phyloP scores from a whole-genome alignment of 2,329 filamentous ascomycete species.

The Zymoseptoria passerinii region DNA sequence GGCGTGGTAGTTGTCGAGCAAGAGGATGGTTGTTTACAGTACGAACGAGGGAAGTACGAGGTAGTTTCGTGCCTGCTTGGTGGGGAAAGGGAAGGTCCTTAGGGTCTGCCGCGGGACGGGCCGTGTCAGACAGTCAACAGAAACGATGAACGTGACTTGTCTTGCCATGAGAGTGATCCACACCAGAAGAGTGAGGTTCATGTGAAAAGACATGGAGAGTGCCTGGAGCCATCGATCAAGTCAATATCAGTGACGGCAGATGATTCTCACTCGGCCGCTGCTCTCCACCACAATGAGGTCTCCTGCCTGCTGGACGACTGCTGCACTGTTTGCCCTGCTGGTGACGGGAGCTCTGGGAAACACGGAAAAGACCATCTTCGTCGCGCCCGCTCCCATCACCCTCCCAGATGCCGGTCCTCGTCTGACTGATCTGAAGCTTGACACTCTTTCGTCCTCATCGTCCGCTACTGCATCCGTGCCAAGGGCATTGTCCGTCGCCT shows the following conservation, averaged over 20 bases:
- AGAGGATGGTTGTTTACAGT: constrained; percentile 11
- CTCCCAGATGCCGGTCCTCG: constrained; percentile 49
- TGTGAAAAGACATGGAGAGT: background rate
- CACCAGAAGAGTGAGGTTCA: background rate
- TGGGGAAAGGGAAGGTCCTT: too few species aligned
- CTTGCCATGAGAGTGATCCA: too few species aligned
- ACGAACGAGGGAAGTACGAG: background rate
- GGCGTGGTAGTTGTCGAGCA: constrained; percentile 8
- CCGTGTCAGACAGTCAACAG: background rate
- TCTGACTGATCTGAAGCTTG: constrained; percentile 54
- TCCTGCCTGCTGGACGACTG: constrained; percentile 11
- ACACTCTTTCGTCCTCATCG: constrained; percentile 45
- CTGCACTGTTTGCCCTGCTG: constrained; percentile 21
- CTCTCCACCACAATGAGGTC: constrained; percentile 18
- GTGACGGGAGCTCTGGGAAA: constrained; percentile 50
- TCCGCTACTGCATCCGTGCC: constrained; percentile 48
- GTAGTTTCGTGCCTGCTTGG: too few species aligned
- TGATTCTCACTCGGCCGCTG: background rate
- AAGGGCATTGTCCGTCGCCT: constrained; percentile 57
- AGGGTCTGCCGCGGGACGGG: background rate
- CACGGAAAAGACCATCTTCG: constrained; percentile 85
- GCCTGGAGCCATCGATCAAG: background rate
- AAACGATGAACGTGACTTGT: too few species aligned
- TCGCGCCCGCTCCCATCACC: constrained; percentile 54
- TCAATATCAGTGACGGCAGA: constrained; percentile 1